Conservation (phyloP, 192 early-diverging fungal species). For the Gorgonomyces haynaldii region DNA sequence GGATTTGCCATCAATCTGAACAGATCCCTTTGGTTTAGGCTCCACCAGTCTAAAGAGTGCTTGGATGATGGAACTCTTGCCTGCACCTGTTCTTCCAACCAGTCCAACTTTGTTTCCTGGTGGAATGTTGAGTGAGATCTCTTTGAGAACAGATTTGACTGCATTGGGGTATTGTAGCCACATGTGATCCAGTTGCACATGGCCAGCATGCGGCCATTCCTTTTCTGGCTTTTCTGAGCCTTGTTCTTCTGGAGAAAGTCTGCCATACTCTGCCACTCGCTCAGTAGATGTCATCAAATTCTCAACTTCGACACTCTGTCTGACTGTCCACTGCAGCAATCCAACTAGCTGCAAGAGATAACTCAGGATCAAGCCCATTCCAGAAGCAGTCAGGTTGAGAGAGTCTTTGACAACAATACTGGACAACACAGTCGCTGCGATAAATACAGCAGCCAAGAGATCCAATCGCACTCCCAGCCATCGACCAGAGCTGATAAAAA, state of each 20-base stretch:
- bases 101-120: conserved; percentile 66
- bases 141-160: conserved; percentile 35
- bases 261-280: conserved; percentile 51
- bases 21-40: conserved; percentile 32
- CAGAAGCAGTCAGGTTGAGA: conserved; percentile 29
- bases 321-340: conserved; percentile 30
- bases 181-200: conserved; percentile 44
- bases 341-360: conserved; percentile 47
- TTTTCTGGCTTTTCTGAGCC: conserved; percentile 17
- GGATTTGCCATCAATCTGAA: conserved; percentile 57
- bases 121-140: conserved; percentile 49
- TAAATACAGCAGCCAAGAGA: conserved; percentile 31
- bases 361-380: conserved; percentile 35
- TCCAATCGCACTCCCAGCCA: conserved; percentile 51
- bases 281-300: conserved; percentile 52
- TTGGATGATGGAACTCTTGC: conserved; percentile 55
- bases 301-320: conserved; percentile 38
- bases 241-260: conserved; percentile 20
- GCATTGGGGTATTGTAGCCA: conserved; percentile 40
- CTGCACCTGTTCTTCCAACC: conserved; percentile 77
- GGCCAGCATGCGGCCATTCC: conserved; percentile 51
- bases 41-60: conserved; percentile 67
- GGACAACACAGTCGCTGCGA: conserved; percentile 32
- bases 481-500: conserved; percentile 16
- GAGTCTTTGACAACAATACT: conserved; percentile 28